Evolutionary conservation across 1,284 basidiomycete species (phyloP).

Genomic region (Entoloma clypeatum): DNA sequence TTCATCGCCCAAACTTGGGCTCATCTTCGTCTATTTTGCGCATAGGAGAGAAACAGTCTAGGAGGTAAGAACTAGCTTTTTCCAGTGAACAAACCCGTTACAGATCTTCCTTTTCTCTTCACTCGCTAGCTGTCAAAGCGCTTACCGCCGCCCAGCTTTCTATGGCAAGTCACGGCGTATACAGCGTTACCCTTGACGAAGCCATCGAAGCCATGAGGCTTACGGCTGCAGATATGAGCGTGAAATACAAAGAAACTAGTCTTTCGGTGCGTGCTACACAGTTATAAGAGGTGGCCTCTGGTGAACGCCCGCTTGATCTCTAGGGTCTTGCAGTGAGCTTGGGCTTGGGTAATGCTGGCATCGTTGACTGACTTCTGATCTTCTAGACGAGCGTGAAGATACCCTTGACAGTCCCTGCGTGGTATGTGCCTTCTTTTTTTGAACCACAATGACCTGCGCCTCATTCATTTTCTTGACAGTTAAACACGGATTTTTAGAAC

Average conservation of each 20-base stretch:
- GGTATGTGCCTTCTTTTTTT: slow-evolving; percentile 35
- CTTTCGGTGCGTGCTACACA: slow-evolving; percentile 58
- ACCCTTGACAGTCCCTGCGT: slow-evolving; percentile 69
- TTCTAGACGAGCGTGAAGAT: slow-evolving; percentile 68
- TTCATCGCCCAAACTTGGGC: not conserved
- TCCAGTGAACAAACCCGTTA: not conserved
- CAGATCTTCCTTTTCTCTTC: slow-evolving; percentile 1
- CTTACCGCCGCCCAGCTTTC: slow-evolving; percentile 92
- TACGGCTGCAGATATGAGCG: slow-evolving; percentile 85
- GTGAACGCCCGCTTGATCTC: slow-evolving; percentile 8
- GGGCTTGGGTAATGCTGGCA: slow-evolving; percentile 8
- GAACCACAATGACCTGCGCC: too few species aligned
- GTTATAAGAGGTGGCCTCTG: slow-evolving; percentile 4
- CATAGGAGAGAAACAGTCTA: slow-evolving; percentile 80
- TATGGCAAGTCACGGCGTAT: slow-evolving; percentile 85
- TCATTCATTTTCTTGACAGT: too few species aligned
- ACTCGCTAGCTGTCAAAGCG: slow-evolving; percentile 73
- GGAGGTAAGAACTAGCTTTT: slow-evolving; percentile 53
- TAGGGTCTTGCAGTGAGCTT: slow-evolving; percentile 63
- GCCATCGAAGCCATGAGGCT: slow-evolving; percentile 95
- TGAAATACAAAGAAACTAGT: slow-evolving; percentile 91
- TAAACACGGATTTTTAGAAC: too few species aligned
- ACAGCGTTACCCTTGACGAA: slow-evolving; percentile 88
- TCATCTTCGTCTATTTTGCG: not conserved
- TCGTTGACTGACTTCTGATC: slow-evolving; percentile 15